Base-by-base conservation (phyloP, 2,329 filamentous ascomycete species). In the Botryotinia narcissicola region DNA sequence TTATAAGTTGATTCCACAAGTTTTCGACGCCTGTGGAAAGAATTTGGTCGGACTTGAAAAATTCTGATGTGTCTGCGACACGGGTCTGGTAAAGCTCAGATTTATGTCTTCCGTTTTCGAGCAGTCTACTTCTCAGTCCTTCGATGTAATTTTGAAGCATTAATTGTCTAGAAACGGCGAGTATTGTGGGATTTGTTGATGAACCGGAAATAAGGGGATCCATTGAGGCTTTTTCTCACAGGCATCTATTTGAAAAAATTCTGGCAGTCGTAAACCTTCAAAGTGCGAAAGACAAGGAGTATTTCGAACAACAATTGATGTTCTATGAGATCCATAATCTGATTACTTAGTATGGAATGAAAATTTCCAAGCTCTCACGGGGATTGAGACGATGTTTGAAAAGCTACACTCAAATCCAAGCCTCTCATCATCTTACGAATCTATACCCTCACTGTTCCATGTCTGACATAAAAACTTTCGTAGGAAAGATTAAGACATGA, bases 111-210 rank as follows among this genome's bases (percentile, higher is more conserved):
- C 20, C 10, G 1, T 14, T 42, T n/a, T 40, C 3, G 14, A 16
- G 35, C 14, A 40, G 22, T 6, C 1, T 32, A 57, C 1, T 32
- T 3, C 2, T 9, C 22, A 1, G 7, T n/a, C 2, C 2, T 4
- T 16, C 9, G 22, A 25, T 42, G 22, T n/a, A n/a, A 18, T 2
- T n/a, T n/a, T 42, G 35, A n/a, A 0, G 35, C 0, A 1, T 14
- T 4, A 5, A 42, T 3, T 16, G 2, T 25, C 7, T 25, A 4
- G 0, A 42, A n/a, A 40, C 8, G 7, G 3, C 25, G 14, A 16
- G 1, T n/a, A 18, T 42, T 1, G 7, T 16, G 25, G 8, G 7
- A n/a, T 22, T 62, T 35, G 1, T 14, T n/a, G 14, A 62, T 62
- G 9, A 16, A 42, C 8, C 14, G 22, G 5, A n/a, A 9, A 8